phyloP scores from a whole-genome alignment of 805 yeast genomes.

The Saccharomycopsis sp. region DNA sequence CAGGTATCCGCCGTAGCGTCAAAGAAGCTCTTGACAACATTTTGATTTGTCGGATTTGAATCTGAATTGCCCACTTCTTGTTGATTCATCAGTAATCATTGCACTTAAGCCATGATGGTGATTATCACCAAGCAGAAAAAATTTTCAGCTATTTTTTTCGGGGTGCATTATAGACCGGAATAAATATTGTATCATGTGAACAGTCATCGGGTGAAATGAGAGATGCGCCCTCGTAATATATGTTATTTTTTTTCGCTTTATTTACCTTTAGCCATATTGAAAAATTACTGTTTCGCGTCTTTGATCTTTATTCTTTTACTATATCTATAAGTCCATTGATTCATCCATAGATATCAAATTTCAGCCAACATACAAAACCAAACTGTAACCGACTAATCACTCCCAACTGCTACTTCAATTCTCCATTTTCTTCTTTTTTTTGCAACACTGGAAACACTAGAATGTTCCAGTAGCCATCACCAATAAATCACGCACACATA shows the following conservation, averaged over 20 bases:
- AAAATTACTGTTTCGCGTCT: neutral
- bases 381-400: too few species aligned
- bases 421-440: too few species aligned
- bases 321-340: neutral
- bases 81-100: neutral
- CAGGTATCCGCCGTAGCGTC: neutral
- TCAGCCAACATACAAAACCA: too few species aligned
- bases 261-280: neutral
- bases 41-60: neutral
- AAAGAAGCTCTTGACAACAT: neutral
- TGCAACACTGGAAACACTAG: too few species aligned
- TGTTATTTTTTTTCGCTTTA: too few species aligned
- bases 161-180: neutral
- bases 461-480: neutral
- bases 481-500: neutral
- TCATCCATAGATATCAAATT: too few species aligned
- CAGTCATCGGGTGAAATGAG: neutral
- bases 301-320: neutral
- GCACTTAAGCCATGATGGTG: neutral
- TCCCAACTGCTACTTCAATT: too few species aligned
- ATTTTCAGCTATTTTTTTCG: neutral
- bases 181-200: neutral
- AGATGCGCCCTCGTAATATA: neutral
- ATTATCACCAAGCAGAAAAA: neutral
- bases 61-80: neutral